Base-by-base conservation (phyloP, 306 rosid species). In the Coriaria nepalensis region DNA sequence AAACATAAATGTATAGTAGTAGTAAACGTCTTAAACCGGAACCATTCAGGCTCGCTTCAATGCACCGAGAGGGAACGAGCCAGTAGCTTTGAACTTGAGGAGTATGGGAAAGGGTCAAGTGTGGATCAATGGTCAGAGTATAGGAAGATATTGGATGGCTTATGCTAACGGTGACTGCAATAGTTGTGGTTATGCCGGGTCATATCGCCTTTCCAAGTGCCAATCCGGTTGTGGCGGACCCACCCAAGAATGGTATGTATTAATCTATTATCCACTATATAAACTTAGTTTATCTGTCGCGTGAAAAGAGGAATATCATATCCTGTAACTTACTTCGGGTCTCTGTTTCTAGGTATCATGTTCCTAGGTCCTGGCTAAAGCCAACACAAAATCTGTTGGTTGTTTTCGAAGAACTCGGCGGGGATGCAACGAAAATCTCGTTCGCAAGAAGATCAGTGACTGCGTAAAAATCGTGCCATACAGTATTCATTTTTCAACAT, bases 91-190 rank as follows among this genome's bases (percentile, higher is more conserved):
- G 73, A 94, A 92, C 79, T 41, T 92, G 66, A 59, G 72, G 8
- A 79, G 85, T 34, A 92, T 92, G 98, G 98, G 94, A 60, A 92
- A 85, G 53, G 98, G 98, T 60, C 98, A 92, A 75, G 87, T 72
- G 13, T 92, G 98, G 98, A 75, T 92, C 80, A 92, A 92, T 57
- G 98, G 98, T 13, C 81, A 82, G 42, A 85, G 94, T 62, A 82
- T 90, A 36, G 98, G 98, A 63, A 77, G 98, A 64, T 90, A 90
- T 59, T 90, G 98, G 98, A 75, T 72, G 80, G 74, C 67, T 61
- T 90, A 71, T 64, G 98, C 95, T 41, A 77, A 85, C 13, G 95
- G 94, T 37, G 52, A 67, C 67, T 90, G 98, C 57, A 58, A 46
- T 45, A 33, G 73, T 42, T 90, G 95, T 49, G 63, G 62, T 64